A percentile compares a stretch with the other conserved stretches of the same genome.
These are phyloP conservation scores for Didymella arachidicola DNA, from an alignment of 2,329 filamentous ascomycete species.

Conservation along the genomic window DNA sequence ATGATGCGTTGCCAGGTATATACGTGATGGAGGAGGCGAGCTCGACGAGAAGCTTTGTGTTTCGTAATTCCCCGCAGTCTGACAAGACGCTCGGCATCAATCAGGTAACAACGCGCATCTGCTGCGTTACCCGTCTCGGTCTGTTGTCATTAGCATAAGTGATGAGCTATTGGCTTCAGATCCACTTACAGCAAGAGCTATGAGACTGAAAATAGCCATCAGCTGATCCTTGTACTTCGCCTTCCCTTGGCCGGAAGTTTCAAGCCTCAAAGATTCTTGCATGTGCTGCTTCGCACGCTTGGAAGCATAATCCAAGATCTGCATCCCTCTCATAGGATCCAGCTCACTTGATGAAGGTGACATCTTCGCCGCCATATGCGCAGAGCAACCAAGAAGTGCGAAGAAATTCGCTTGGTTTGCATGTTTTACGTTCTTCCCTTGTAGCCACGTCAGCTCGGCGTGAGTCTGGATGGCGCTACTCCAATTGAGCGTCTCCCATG, in stretches of 20 bases:
- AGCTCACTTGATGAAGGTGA: slow-evolving; percentile 1
- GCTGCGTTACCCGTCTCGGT: slow-evolving; percentile 28
- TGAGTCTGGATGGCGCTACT: slow-evolving; percentile 23
- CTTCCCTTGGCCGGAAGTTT: slow-evolving; percentile 22
- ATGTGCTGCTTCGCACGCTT: slow-evolving; percentile 24
- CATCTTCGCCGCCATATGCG: slow-evolving; percentile 14
- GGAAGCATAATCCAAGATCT: slow-evolving; percentile 20
- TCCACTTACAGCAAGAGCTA: slow-evolving; percentile 26
- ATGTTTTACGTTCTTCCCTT: slow-evolving; percentile 20
- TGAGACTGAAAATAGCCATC: slow-evolving; percentile 28
- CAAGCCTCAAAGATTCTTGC: slow-evolving; percentile 25
- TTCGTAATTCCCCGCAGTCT: slow-evolving; percentile 51
- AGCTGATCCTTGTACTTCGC: slow-evolving; percentile 31
- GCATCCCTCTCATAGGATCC: slow-evolving; percentile 5
- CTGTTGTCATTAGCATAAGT: slow-evolving; percentile 10
- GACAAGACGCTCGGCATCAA: slow-evolving; percentile 57
- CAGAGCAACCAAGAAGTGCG: slow-evolving; percentile 24
- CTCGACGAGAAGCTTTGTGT: slow-evolving; percentile 51
- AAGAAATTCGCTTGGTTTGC: slow-evolving; percentile 26
- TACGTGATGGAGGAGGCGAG: slow-evolving; percentile 53
- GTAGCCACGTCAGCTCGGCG: slow-evolving; percentile 25
- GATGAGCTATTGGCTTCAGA: neutral
- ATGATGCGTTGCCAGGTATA: slow-evolving; percentile 31
- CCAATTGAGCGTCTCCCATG: slow-evolving; percentile 29
- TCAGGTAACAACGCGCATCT: slow-evolving; percentile 49